Conservation (phyloP, 2,329 filamentous ascomycete genomes). For the Cladosporium austrohemisphaericum region DNA sequence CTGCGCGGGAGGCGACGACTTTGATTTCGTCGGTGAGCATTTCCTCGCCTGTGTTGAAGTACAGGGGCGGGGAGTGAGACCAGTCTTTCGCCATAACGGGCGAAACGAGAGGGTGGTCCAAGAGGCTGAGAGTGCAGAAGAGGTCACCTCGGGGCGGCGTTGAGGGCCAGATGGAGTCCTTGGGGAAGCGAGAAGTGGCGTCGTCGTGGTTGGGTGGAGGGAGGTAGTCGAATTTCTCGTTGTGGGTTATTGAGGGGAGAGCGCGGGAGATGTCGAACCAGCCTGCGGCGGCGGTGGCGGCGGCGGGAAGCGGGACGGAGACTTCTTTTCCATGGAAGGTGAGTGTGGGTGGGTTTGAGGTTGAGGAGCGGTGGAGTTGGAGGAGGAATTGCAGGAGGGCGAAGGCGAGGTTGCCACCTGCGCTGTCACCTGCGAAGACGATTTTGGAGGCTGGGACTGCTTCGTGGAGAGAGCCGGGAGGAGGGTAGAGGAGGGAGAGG, state of each 20-base stretch:
- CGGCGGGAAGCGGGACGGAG: conserved; percentile 63
- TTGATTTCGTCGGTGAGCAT: conserved; percentile 65
- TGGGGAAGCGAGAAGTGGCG: conserved; percentile 35
- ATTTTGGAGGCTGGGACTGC: conserved; percentile 63
- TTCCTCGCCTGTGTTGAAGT: conserved; percentile 67
- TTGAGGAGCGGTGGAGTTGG: conserved; percentile 50
- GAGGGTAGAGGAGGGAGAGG: conserved; percentile 68
- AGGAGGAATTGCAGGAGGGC: conserved; percentile 66
- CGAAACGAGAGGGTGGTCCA: conserved; percentile 64
- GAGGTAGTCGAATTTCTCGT: conserved; percentile 62
- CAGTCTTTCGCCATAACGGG: conserved; percentile 58
- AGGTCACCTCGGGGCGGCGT: conserved; percentile 45
- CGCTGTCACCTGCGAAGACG: conserved; percentile 70
- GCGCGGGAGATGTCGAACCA: conserved; percentile 70
- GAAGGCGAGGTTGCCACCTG: conserved; percentile 68
- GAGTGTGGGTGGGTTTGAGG: conserved; percentile 47
- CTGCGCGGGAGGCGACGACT: conserved; percentile 56
- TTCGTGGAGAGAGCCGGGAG: conserved; percentile 62
- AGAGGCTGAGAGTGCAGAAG: conserved; percentile 43
- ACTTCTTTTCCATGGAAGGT: conserved; percentile 59
- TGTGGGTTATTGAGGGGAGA: conserved; percentile 53
- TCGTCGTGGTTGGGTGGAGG: conserved; percentile 39
- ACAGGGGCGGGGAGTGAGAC: conserved; percentile 62
- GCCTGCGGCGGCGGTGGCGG: conserved; percentile 59
- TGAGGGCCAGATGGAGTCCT: conserved; percentile 50